These are phyloP conservation scores for Ceratobasidium papillatum DNA, from an alignment of 1,284 basidiomycete genomes.

Conservation along the genomic window DNA sequence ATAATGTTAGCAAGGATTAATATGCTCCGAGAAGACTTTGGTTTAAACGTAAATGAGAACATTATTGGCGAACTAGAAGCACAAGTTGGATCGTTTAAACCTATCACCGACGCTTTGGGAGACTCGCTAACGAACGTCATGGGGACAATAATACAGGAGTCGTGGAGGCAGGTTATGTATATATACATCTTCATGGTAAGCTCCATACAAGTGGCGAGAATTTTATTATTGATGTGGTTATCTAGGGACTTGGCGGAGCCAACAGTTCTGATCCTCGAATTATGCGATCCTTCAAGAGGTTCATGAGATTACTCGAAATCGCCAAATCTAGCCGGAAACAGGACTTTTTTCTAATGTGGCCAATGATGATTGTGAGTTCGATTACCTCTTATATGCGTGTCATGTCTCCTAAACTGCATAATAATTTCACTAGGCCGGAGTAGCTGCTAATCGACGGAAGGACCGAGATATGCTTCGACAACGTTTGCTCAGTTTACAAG, in stretches of 20 bases:
- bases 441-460: neutral
- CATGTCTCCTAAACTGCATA: neutral
- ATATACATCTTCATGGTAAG: slow-evolving; percentile 11
- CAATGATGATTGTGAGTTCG: slow-evolving; percentile 6
- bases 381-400: neutral
- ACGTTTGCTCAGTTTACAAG: neutral
- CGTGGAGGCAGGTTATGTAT: slow-evolving; percentile 23
- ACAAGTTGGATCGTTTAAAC: neutral
- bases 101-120: neutral
- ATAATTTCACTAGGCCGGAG: neutral
- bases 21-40: slow-evolving; percentile 27
- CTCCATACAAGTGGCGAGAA: neutral
- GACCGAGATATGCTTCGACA: slow-evolving; percentile 7
- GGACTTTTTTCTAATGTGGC: slow-evolving; percentile 16
- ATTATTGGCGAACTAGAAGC: neutral
- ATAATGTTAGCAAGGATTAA: slow-evolving; percentile 20
- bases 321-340: slow-evolving; percentile 9
- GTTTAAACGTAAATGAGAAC: neutral
- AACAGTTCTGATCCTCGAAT: slow-evolving; percentile 3
- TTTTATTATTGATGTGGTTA: neutral
- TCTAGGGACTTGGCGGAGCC: slow-evolving; percentile 6
- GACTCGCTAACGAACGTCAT: slow-evolving; percentile 11
- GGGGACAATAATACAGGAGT: slow-evolving; percentile 14
- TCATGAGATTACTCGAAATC: slow-evolving; percentile 5
- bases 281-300: neutral